Evolutionary conservation across 1,284 basidiomycete genomes (phyloP), one percentile per base, ranked within the genome.

Genomic region (Cutaneotrichosporon sp.): DNA sequence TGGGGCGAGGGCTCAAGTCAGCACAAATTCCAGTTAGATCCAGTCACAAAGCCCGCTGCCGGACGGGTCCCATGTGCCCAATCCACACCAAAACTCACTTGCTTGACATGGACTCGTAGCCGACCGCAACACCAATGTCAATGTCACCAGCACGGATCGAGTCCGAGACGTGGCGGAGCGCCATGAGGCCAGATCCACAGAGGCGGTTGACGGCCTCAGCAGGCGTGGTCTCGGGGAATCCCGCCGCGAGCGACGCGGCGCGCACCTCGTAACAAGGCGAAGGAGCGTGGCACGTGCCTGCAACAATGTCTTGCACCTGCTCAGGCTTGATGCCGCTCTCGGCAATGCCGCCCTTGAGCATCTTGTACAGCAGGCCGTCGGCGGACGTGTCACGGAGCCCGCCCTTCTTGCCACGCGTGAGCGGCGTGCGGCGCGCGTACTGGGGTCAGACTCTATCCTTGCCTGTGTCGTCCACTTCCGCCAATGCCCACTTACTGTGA

Each of bases 131-230:
- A 18, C 92, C 92, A 50, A 94, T 82, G 32, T 81, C 78, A 67
- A 82, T 63, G 85, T 88, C 59, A 83, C 86, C 74, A 88, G 88
- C 60, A 84, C 87, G 85, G 65, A 94, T 90, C 36, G 87, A 84
- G 77, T 93, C 89, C 2, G 90, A 90, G 58, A 94, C 86, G 55
- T 85, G 67, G 10, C 67, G 62, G 47, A 64, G 46, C 1, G 91
- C 88, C 51, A 90, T 87, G 51, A 94, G 83, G 34, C 92, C 92
- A 0, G 90, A 91, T 1, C 90, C 89, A 76, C 91, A 93, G 21
- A 92, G 83, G 53, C 91, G 84, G 76, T 93, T 93, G 56, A 92
- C 86, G n/a, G 89, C 87, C 11, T 87, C 86, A 53, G 89, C 86
- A 14, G 92, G 90, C 2, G 91, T 88, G 56, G 86, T 80, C 61